Conservation (phyloP, 2,329 filamentous ascomycete genomes). For the Albophoma yamanashiensis region DNA sequence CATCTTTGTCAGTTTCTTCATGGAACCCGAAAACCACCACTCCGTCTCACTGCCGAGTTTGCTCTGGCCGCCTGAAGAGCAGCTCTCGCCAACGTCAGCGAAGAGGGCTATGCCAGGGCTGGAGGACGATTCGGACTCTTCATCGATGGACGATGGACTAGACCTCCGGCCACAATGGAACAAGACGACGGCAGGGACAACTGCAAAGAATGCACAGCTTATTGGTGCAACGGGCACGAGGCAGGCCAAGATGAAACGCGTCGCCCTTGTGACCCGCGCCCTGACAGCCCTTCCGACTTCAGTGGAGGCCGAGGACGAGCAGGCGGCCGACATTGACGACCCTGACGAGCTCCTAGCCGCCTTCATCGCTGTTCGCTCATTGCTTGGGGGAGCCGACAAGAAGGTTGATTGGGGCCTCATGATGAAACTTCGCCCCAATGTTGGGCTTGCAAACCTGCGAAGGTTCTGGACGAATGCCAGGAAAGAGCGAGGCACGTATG, state of each 20-base stretch:
- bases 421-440: conserved; percentile 42
- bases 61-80: conserved; percentile 15
- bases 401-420: conserved; percentile 51
- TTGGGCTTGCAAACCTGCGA: conserved; percentile 38
- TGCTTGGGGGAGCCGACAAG: conserved; percentile 50
- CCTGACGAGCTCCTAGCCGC: conserved; percentile 36
- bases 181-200: background rate
- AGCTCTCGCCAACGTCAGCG: conserved; percentile 10
- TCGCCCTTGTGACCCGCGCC: conserved; percentile 16
- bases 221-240: background rate
- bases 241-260: conserved; percentile 14
- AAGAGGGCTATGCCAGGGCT: background rate
- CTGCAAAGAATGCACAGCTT: background rate
- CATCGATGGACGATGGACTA: conserved; percentile 7
- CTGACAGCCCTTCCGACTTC: conserved; percentile 14
- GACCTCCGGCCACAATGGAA: background rate
- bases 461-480: conserved; percentile 44
- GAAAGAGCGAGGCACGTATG: conserved; percentile 38
- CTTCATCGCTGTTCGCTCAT: conserved; percentile 44
- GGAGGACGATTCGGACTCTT: conserved; percentile 2
- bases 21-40: conserved; percentile 3
- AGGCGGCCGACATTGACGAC: conserved; percentile 5
- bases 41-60: background rate
- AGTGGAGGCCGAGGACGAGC: conserved; percentile 1
- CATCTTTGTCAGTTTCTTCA: conserved; percentile 18